phyloP scores from a whole-genome alignment of 345 rosid species.

The Rhizophora mangle region DNA sequence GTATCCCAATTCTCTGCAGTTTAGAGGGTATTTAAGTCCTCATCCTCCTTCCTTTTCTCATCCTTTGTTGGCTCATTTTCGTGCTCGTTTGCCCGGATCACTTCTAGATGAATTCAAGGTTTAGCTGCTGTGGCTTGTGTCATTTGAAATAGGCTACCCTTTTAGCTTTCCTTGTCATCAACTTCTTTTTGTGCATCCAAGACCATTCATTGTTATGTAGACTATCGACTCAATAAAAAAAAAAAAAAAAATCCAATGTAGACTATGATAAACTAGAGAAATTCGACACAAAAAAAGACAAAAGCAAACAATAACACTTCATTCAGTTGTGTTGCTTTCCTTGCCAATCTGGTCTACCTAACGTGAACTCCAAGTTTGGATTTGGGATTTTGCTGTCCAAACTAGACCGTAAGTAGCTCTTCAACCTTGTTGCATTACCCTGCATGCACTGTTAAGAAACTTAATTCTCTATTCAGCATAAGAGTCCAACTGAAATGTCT shows the following conservation, averaged over 20 bases:
- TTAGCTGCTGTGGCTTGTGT: no score
- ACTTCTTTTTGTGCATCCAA: no score
- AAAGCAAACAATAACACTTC: not conserved
- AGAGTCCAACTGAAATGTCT: not conserved
- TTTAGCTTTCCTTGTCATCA: no score
- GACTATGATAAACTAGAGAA: not conserved
- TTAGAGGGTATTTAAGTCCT: not conserved
- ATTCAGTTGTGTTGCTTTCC: conserved; percentile 25
- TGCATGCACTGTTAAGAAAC: conserved; percentile 9
- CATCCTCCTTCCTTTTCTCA: not conserved
- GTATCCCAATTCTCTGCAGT: not conserved
- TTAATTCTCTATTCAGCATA: not conserved
- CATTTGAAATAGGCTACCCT: no score
- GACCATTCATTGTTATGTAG: no score
- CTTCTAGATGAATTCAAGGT: no score
- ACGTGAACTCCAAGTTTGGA: conserved; percentile 70
- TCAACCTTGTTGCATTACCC: conserved; percentile 26
- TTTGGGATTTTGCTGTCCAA: conserved; percentile 47
- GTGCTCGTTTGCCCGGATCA: not conserved
- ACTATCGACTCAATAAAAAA: not conserved
- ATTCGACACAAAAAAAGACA: not conserved
- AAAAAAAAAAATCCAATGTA: not conserved
- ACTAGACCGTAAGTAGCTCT: conserved; percentile 31
- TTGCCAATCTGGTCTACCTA: conserved; percentile 77
- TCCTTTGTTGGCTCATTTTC: not conserved